phyloP scores from a whole-genome alignment of 768 basidiomycete genomes.

The Lactarius tabidus region DNA sequence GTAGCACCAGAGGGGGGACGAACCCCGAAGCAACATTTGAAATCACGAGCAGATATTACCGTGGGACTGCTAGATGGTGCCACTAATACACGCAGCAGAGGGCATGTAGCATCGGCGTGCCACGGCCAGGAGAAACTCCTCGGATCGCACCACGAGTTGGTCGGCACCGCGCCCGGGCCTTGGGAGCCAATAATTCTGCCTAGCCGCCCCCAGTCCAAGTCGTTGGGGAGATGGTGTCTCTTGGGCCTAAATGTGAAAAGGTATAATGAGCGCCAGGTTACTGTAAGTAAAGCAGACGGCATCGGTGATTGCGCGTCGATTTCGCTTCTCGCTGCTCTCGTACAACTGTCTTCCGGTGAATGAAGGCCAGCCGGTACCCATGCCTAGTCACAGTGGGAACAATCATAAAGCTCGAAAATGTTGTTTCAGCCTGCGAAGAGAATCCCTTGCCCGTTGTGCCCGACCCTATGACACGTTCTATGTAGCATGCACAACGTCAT shows the following conservation, averaged over 20 bases:
- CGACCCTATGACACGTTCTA: background rate
- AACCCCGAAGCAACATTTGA: slow-evolving; percentile 13
- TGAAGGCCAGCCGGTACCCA: background rate
- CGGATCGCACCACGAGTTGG: background rate
- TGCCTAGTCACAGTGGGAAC: background rate
- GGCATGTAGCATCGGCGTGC: background rate
- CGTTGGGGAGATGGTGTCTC: background rate
- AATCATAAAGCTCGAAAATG: background rate
- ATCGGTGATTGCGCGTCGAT: background rate
- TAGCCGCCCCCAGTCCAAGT: background rate
- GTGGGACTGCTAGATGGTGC: slow-evolving; percentile 2
- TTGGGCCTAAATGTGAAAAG: background rate
- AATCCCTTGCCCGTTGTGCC: background rate
- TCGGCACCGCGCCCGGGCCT: background rate
- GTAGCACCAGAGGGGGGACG: background rate
- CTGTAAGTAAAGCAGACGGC: too few species aligned
- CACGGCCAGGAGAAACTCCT: slow-evolving; percentile 1
- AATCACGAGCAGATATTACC: background rate
- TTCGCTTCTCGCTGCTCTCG: background rate
- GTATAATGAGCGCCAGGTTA: slow-evolving; percentile 2
- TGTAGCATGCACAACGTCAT: background rate
- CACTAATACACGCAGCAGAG: background rate
- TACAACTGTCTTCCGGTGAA: background rate
- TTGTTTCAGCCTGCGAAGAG: background rate
- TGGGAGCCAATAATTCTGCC: slow-evolving; percentile 8